Conservation (phyloP, 768 basidiomycete genomes). For the Coprinellus aureogranulatus region DNA sequence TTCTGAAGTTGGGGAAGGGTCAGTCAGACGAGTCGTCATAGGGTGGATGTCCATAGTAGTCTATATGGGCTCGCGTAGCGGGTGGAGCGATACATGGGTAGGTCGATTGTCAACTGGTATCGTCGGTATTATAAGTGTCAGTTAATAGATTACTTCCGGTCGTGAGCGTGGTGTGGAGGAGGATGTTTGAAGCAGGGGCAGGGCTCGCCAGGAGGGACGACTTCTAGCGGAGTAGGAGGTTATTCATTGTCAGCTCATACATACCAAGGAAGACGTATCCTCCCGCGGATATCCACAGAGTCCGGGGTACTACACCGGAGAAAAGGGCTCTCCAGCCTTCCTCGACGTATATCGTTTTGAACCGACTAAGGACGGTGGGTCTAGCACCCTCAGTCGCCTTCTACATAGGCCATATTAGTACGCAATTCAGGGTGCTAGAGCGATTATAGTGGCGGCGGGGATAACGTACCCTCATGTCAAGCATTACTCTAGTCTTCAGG, state of each 20-base stretch:
- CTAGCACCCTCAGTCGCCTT: constrained; percentile 44
- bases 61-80: not conserved
- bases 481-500: constrained; percentile 95
- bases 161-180: not conserved
- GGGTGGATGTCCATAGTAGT: not conserved
- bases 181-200: not conserved
- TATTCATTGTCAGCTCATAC: constrained; percentile 77
- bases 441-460: too few species aligned
- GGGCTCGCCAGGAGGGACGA: too few species aligned
- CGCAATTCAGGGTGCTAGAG: too few species aligned
- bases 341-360: constrained; percentile 60
- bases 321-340: constrained; percentile 82
- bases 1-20: constrained; percentile 47
- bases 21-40: constrained; percentile 27
- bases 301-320: constrained; percentile 84
- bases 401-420: too few species aligned
- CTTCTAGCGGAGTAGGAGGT: constrained; percentile 26
- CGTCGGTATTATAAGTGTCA: not conserved
- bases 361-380: constrained; percentile 56
- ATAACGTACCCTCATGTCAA: constrained; percentile 79
- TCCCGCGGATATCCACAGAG: constrained; percentile 93
- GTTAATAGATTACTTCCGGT: not conserved
- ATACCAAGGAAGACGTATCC: constrained; percentile 98
- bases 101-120: not conserved
- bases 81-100: not conserved